phyloP scores from a whole-genome alignment of 768 basidiomycete genomes.

The Mycena haematopus region DNA sequence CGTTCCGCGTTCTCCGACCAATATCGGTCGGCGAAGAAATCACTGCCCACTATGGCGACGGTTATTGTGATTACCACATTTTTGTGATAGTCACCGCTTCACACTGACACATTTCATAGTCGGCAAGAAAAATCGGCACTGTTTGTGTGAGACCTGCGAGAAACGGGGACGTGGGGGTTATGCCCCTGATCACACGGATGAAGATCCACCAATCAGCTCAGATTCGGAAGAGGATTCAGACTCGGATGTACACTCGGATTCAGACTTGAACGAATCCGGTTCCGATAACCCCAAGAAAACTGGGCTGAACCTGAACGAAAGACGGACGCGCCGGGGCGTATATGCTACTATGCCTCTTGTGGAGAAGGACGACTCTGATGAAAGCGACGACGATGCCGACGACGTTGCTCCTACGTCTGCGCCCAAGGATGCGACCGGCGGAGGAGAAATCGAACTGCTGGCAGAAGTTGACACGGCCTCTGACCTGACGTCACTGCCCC shows the following conservation, averaged over 20 bases:
- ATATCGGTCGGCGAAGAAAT: slow-evolving; percentile 86
- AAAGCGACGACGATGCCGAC: slow-evolving; percentile 63
- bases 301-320: slow-evolving; percentile 72
- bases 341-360: slow-evolving; percentile 65
- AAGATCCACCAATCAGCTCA: slow-evolving; percentile 47
- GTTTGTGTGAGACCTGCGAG: slow-evolving; percentile 89
- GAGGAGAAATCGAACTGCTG: slow-evolving; percentile 61
- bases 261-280: slow-evolving; percentile 42
- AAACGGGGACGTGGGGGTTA: slow-evolving; percentile 78
- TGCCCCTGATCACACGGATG: slow-evolving; percentile 60
- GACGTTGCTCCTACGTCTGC: slow-evolving; percentile 52
- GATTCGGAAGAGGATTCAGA: slow-evolving; percentile 58
- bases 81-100: slow-evolving; percentile 26
- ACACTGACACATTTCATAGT: slow-evolving; percentile 39
- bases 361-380: slow-evolving; percentile 66
- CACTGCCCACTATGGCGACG: slow-evolving; percentile 89
- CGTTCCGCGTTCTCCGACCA: slow-evolving; percentile 81
- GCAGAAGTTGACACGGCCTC: slow-evolving; percentile 56
- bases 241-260: slow-evolving; percentile 50
- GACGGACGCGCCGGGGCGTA: slow-evolving; percentile 81
- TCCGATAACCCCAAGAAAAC: slow-evolving; percentile 39
- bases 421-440: slow-evolving; percentile 51
- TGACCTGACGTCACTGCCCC: slow-evolving; percentile 50
- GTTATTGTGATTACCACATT: slow-evolving; percentile 79
- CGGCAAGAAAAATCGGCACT: slow-evolving; percentile 61